Evolutionary conservation across 495 filamentous ascomycete genomes (phyloP).

Genomic region (Hyaloscypha variabilis): DNA sequence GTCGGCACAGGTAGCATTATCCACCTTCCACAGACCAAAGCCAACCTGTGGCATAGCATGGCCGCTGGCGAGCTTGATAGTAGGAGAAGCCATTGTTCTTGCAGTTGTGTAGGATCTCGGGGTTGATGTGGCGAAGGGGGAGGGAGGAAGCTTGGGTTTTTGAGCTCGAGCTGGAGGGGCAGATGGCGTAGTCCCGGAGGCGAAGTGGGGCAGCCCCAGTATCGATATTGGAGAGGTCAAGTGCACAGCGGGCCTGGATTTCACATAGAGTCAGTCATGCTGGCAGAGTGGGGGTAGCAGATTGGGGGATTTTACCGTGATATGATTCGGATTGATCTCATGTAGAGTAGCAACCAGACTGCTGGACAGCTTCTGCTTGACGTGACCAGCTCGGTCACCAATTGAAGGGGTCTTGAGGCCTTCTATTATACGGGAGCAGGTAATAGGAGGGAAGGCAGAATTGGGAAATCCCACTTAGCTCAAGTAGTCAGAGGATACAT

Average conservation of each 20-base stretch:
- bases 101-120: slow-evolving; percentile 34
- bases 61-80: slow-evolving; percentile 79
- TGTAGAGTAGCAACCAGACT: neutral
- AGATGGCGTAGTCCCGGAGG: slow-evolving; percentile 1
- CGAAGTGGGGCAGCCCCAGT: slow-evolving; percentile 19
- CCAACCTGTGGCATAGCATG: slow-evolving; percentile 88
- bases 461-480: slow-evolving; percentile 1
- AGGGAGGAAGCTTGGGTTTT: slow-evolving; percentile 9
- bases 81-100: slow-evolving; percentile 48
- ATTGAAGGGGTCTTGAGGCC: slow-evolving; percentile 6
- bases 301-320: slow-evolving; percentile 16
- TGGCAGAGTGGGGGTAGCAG: neutral
- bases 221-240: slow-evolving; percentile 8
- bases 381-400: slow-evolving; percentile 10
- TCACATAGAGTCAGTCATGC: slow-evolving; percentile 10
- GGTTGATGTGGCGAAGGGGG: slow-evolving; percentile 2
- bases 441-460: neutral
- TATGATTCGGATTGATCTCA: slow-evolving; percentile 16
- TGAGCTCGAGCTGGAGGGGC: slow-evolving; percentile 16
- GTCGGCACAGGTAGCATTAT: slow-evolving; percentile 74
- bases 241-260: slow-evolving; percentile 8
- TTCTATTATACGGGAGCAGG: slow-evolving; percentile 3
- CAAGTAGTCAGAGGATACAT: neutral
- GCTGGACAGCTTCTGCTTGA: neutral
- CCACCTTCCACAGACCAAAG: slow-evolving; percentile 84